Evolutionary conservation across 345 rosid genomes (phyloP), one percentile per base, ranked within the genome.

Genomic region (Camelina hispida): DNA sequence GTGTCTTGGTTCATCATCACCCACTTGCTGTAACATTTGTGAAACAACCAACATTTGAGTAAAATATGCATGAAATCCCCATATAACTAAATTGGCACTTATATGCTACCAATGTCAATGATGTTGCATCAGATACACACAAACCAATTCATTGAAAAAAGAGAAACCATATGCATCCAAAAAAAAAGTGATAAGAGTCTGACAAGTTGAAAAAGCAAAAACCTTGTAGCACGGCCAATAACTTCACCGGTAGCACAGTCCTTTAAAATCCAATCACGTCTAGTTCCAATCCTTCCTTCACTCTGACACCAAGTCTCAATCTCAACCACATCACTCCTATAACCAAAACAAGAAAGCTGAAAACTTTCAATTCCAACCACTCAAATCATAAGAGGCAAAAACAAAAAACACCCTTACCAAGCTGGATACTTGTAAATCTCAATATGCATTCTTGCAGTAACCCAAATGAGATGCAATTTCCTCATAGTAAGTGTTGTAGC

Each of bases 1-100:
- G 96, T 95, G 71, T 92, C 91, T 75, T 89, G 87, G 73, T 92
- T 95, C 97, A 95, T 95, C 99, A 95, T 95, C 76, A 95, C 96
- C 97, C 99, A 95, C 82, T 95, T 92, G 74, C 97, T 95, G 89
- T 73, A 22, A 52, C 35, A 52, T 34, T 6, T 30, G 52, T 47
- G 13, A 62, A 4, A 58, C n/a, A 51, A 61, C 14, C 14, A 47
- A 58, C 46, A 34, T 0, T 35, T 37, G 7, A 61, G 13, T 34
- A 8, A 71, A 0, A 48, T 32, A 23, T 1, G 13, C 59, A 46
- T 40, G 12, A 14, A 20, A 52, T 4, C 46, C 15, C 30, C 30
- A 42, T 42, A 12, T 42, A 42, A 43, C 17, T 43, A 14, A 43
- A 43, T 5, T 14, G 14, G 48, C 47, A 43, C 37, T 13, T 18